These are phyloP conservation scores for Artemisia argyi DNA, from an alignment of 129 eudicot species.

Conservation along the genomic window DNA sequence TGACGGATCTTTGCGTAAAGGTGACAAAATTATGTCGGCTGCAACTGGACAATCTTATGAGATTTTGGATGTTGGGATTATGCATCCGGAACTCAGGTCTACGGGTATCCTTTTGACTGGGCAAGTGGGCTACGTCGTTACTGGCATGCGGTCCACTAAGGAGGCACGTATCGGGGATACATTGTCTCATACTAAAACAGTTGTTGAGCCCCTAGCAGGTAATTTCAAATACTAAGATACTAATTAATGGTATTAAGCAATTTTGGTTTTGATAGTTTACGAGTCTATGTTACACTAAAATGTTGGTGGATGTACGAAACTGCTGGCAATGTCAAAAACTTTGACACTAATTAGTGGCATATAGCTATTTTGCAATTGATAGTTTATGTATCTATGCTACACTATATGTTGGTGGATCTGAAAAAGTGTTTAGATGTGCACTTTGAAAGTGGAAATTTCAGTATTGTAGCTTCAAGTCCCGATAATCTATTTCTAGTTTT, in stretches of 20 bases:
- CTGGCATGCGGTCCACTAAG: constrained; percentile 92
- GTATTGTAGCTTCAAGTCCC: too few relatives aligned
- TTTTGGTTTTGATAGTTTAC: too few relatives aligned
- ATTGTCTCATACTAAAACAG: constrained; percentile 54
- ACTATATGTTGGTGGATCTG: too few relatives aligned
- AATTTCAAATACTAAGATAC: constrained; percentile 3
- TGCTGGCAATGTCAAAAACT: background rate
- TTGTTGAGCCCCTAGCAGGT: constrained; percentile 91
- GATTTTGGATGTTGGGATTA: constrained; percentile 86
- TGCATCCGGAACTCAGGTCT: constrained; percentile 88
- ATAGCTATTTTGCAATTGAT: too few relatives aligned
- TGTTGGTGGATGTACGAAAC: background rate
- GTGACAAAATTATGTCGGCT: constrained; percentile 79
- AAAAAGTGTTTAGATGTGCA: too few relatives aligned
- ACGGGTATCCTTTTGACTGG: constrained; percentile 91
- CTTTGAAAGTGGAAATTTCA: too few relatives aligned
- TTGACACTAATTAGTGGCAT: background rate
- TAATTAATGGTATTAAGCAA: too few relatives aligned
- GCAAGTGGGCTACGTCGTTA: constrained; percentile 94
- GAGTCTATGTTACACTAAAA: too few relatives aligned
- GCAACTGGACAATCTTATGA: constrained; percentile 93
- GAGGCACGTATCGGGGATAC: constrained; percentile 99
- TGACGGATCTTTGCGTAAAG: constrained; percentile 84
- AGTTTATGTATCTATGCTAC: too few relatives aligned
- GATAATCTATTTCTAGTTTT: too few relatives aligned